Evolutionary conservation across 768 basidiomycete genomes (phyloP).

Genomic region (Daedalea quercina): DNA sequence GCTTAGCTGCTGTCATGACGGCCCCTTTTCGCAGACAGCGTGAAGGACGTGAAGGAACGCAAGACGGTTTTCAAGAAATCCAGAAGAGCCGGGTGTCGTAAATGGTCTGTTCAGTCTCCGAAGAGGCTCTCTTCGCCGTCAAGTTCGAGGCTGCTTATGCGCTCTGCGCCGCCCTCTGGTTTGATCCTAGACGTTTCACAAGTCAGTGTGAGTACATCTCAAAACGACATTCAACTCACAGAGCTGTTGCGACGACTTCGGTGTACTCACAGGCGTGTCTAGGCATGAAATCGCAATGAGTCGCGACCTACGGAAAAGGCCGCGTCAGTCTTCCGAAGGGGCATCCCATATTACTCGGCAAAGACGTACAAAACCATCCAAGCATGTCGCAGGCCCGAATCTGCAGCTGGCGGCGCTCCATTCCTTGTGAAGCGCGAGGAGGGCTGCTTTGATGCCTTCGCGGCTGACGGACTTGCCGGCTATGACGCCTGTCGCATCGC

Average conservation of each 20-base stretch:
- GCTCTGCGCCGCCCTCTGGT: constrained; percentile 13
- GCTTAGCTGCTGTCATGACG: too few species aligned
- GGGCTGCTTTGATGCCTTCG: constrained; percentile 17
- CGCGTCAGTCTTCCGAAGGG: neutral
- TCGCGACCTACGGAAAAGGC: neutral
- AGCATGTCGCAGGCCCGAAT: constrained; percentile 1
- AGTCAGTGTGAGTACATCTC: too few species aligned
- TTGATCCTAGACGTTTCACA: constrained; percentile 13
- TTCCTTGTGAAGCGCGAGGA: constrained; percentile 20
- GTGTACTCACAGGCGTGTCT: neutral
- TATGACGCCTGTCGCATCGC: constrained; percentile 15
- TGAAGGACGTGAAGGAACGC: too few species aligned
- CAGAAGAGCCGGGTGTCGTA: too few species aligned
- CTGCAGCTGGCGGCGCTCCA: constrained; percentile 13
- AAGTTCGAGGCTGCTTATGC: constrained; percentile 15
- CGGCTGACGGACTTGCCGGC: constrained; percentile 17
- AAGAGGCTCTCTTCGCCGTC: constrained; percentile 18
- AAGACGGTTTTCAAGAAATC: too few species aligned
- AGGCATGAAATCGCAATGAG: neutral
- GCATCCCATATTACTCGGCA: neutral
- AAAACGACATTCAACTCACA: neutral
- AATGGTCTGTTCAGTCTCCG: neutral
- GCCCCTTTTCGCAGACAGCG: too few species aligned
- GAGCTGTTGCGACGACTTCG: neutral
- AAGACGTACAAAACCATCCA: neutral